Base-by-base conservation (phyloP, 805 yeast species). In the Wickerhamiella dianesei region DNA sequence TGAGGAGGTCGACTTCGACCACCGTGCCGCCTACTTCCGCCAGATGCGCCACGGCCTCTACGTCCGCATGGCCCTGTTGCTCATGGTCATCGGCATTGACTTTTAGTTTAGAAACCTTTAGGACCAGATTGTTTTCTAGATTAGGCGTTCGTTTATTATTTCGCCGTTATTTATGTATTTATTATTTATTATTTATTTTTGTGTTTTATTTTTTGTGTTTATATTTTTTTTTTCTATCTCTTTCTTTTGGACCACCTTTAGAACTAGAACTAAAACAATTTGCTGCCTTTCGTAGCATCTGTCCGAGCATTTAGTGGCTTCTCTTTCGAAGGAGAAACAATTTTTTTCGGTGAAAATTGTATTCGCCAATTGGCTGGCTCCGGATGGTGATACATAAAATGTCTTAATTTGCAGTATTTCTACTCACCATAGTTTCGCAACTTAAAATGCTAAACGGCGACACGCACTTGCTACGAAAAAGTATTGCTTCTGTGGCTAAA, bases 1-100 rank as follows among this genome's bases (percentile, higher is more conserved):
- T 61, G 97, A 88, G 70, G 98, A 92, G 71, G 97, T 92, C 60
- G 99, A 92, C 66, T 92, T 89, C 63, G 99, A 92, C 69, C 96
- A 89, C 68, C 83, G 99, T 67, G 97, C 98, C 55, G 97, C 98
- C 50, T 92, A 92, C 73, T 92, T 92, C 76, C 83, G 99, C 77
- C 97, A 92, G 74, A 92, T 92, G 98, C 82, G 94, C 67, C 89
- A 92, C 64, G 99, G 99, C 52, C 74, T 92, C 65, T 92, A 81
- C 63, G 95, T 94, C 42, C 87, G 99, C 75, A 92, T 92, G 99
- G 98, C 99, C 9, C 72, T 92, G 58, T 75, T 92, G 63, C 95
- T 97, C 47, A 82, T 92, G 95, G 98, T 94, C 53, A 80, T 92
- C 67, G 97, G 97, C 62, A 87, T 85, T 59, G 96, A 86, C 64